Conservation (phyloP, 2,329 filamentous ascomycete species). For the Cladobotryum mycophilum region DNA sequence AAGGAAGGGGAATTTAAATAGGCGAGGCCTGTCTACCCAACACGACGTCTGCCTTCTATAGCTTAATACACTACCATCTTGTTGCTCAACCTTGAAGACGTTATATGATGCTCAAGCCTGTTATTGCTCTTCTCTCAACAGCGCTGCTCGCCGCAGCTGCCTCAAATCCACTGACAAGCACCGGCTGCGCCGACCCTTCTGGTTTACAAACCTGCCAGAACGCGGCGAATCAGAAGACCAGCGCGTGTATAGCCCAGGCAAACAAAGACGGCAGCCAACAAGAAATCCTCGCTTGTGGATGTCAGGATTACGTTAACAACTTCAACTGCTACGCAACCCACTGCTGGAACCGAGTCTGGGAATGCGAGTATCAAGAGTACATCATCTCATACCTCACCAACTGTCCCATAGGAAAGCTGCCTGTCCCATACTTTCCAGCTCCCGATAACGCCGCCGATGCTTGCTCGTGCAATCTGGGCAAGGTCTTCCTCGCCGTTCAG, state of each 20-base stretch:
- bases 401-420: conserved; percentile 23
- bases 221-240: conserved; percentile 6
- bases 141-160: not conserved
- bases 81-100: too few species aligned
- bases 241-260: conserved; percentile 13
- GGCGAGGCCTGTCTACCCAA: too few species aligned
- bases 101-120: too few species aligned
- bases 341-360: conserved; percentile 35
- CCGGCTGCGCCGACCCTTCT: conserved; percentile 17
- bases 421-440: conserved; percentile 33
- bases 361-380: conserved; percentile 34
- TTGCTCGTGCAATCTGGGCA: conserved; percentile 32
- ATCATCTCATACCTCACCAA: conserved; percentile 27
- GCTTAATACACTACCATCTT: too few species aligned
- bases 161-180: conserved; percentile 1
- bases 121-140: conserved; percentile 1
- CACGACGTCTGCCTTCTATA: too few species aligned
- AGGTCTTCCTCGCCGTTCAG: conserved; percentile 19
- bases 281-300: conserved; percentile 18
- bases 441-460: conserved; percentile 26
- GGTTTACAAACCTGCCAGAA: conserved; percentile 17
- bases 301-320: conserved; percentile 18
- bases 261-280: conserved; percentile 13
- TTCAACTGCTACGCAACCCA: conserved; percentile 31
- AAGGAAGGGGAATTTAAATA: too few species aligned